These are phyloP conservation scores for Epicoccum nigrum DNA, from an alignment of 2,329 filamentous ascomycete species.

Conservation along the genomic window DNA sequence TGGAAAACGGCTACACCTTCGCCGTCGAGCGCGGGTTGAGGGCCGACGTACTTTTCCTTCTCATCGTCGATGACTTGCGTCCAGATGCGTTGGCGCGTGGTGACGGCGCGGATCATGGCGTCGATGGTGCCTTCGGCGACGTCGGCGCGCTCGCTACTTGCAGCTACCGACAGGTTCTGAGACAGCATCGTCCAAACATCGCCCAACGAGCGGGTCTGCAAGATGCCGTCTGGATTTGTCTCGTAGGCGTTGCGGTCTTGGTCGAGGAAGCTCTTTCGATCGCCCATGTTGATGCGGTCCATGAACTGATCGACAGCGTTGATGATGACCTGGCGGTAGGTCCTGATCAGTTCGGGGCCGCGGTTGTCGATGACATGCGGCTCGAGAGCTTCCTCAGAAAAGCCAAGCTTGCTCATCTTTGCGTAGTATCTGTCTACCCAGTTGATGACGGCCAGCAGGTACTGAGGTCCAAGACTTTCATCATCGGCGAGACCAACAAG, in stretches of 20 bases:
- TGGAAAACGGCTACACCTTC: slow-evolving; percentile 76
- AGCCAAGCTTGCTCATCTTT: slow-evolving; percentile 91
- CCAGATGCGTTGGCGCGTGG: slow-evolving; percentile 82
- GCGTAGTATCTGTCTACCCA: slow-evolving; percentile 96
- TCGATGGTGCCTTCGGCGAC: slow-evolving; percentile 95
- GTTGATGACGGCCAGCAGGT: slow-evolving; percentile 89
- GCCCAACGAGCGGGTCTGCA: slow-evolving; percentile 87
- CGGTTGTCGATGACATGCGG: slow-evolving; percentile 91
- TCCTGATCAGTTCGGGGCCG: slow-evolving; percentile 86
- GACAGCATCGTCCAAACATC: slow-evolving; percentile 98
- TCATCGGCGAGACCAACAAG: slow-evolving; percentile 83
- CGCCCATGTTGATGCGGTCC: slow-evolving; percentile 84
- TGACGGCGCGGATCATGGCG: slow-evolving; percentile 89
- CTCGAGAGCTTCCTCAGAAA: slow-evolving; percentile 74
- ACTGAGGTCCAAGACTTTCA: slow-evolving; percentile 79
- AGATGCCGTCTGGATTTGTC: slow-evolving; percentile 77
- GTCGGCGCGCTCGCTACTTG: slow-evolving; percentile 82
- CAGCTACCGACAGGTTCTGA: slow-evolving; percentile 86
- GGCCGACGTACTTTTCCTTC: slow-evolving; percentile 69
- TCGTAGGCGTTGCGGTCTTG: slow-evolving; percentile 82
- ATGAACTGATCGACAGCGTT: slow-evolving; percentile 97
- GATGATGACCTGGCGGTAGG: slow-evolving; percentile 95
- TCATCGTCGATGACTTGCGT: slow-evolving; percentile 89
- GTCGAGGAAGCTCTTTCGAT: slow-evolving; percentile 79
- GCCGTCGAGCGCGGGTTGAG: slow-evolving; percentile 63